Evolutionary conservation across 2,329 filamentous ascomycete genomes (phyloP).

Genomic region (Diplodia seriata): DNA sequence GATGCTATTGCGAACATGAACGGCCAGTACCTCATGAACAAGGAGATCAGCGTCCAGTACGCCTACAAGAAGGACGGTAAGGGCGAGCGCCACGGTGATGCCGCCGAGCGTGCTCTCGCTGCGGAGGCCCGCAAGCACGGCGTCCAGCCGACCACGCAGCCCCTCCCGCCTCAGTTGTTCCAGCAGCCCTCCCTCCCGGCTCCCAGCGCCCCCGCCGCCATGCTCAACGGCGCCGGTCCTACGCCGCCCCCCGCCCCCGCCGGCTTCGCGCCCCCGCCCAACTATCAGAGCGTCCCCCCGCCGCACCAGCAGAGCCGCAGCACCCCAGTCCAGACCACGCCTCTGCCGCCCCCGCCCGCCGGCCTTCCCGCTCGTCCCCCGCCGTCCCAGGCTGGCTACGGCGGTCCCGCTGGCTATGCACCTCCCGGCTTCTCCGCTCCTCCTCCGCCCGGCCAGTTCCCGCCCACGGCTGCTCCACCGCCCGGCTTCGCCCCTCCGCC

Average conservation of each 20-base stretch:
- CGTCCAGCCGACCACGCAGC: constrained; percentile 80
- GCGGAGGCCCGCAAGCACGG: constrained; percentile 94
- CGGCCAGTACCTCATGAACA: constrained; percentile 95
- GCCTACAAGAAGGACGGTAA: constrained; percentile 99
- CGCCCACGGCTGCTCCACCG: constrained; percentile 52
- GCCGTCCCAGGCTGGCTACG: constrained; percentile 70
- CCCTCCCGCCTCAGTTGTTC: constrained; percentile 76
- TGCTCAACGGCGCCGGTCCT: constrained; percentile 49
- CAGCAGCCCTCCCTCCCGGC: constrained; percentile 42
- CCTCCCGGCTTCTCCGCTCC: constrained; percentile 51
- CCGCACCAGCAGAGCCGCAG: constrained; percentile 42
- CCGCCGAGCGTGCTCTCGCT: constrained; percentile 89
- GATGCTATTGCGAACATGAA: constrained; percentile 92
- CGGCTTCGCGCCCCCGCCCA: constrained; percentile 33
- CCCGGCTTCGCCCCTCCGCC: constrained; percentile 53
- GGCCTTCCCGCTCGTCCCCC: constrained; percentile 73
- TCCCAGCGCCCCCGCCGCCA: constrained; percentile 53
- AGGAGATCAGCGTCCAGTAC: constrained; percentile 95
- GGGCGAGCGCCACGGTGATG: constrained; percentile 92
- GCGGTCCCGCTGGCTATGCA: constrained; percentile 65
- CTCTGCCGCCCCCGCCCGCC: constrained; percentile 66
- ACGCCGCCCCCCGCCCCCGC: constrained; percentile 47
- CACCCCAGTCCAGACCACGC: constrained; percentile 43
- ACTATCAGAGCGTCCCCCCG: constrained; percentile 53
- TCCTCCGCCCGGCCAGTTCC: constrained; percentile 39